Evolutionary conservation across 2,329 filamentous ascomycete species (phyloP).

Genomic region (Alternaria sp.): DNA sequence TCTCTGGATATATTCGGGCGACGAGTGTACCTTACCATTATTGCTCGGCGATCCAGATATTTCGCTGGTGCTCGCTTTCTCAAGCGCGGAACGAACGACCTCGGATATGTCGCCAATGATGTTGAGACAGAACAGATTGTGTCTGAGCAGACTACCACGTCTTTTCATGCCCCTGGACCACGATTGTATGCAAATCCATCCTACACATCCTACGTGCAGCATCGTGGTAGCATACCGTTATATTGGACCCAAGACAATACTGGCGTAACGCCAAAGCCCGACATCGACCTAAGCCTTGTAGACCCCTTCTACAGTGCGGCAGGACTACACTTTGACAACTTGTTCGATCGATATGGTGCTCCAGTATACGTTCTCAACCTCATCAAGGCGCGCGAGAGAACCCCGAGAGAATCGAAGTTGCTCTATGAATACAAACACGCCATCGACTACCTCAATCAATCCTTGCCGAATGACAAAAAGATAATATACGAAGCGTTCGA

Average conservation of each 20-base stretch:
- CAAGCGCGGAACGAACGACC: constrained; percentile 92
- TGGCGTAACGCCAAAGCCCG: constrained; percentile 93
- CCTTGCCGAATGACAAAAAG: constrained; percentile 81
- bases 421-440: constrained; percentile 86
- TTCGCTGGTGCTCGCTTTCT: constrained; percentile 95
- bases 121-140: constrained; percentile 99
- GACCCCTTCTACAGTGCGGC: constrained; percentile 96
- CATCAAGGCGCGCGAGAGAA: constrained; percentile 84
- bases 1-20: constrained; percentile 79
- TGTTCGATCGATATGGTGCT: constrained; percentile 91
- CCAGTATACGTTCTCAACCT: constrained; percentile 92
- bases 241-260: constrained; percentile 98
- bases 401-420: constrained; percentile 89
- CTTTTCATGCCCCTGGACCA: constrained; percentile 90
- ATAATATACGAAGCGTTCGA: constrained; percentile 97
- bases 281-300: constrained; percentile 92
- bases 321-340: constrained; percentile 91
- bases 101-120: constrained; percentile 96
- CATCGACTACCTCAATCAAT: constrained; percentile 92
- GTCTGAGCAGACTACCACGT: constrained; percentile 91
- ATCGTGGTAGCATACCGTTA: constrained; percentile 93
- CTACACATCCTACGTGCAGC: constrained; percentile 96
- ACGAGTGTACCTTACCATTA: constrained; percentile 89
- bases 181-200: constrained; percentile 86
- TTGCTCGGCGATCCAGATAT: constrained; percentile 88